Evolutionary conservation across 768 basidiomycete species (phyloP), one percentile per base, ranked within the genome.

Genomic region (Cyathus striatus): DNA sequence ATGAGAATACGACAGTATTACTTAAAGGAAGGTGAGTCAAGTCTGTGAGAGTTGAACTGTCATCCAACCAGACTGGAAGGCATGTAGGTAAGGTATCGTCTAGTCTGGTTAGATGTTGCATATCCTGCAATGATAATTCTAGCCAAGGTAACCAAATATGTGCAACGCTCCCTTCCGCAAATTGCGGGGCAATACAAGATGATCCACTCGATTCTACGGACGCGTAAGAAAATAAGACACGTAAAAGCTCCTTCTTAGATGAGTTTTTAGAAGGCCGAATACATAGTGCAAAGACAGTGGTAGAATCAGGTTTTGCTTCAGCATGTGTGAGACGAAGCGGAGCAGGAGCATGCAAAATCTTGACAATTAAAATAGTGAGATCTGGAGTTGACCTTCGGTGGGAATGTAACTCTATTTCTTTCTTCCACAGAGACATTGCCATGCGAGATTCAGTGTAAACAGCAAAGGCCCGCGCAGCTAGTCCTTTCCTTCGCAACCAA

Each of bases 91-190:
- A n/a, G n/a, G n/a, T n/a, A n/a, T n/a, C n/a, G n/a, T n/a, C n/a
- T n/a, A n/a, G n/a, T n/a, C n/a, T n/a, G n/a, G n/a, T n/a, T n/a
- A n/a, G n/a, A n/a, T n/a, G n/a, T n/a, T n/a, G n/a, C n/a, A n/a
- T n/a, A n/a, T n/a, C n/a, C n/a, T n/a, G n/a, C n/a, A n/a, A n/a
- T n/a, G 35, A 36, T 7, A 67, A 49, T 32, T 61, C 66, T 5
- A 66, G 62, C 73, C 73, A 78, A 7, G 76, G 76, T 27, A 59
- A 46, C 76, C 76, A 77, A 12, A 66, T 57, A 42, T 61, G 57
- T 10, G 73, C 57, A 6, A 72, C 67, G 13, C 49, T 52, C 4
- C 68, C 73, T 12, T 60, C 58, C 16, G 58, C 48, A n/a, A 78
- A 66, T 6, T 61, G 60, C 6, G 55, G 49, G 16, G 62, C 42